A percentile compares a stretch with the other conserved stretches of the same genome.
phyloP scores from a whole-genome alignment of 2,329 filamentous ascomycete species.

The Teratosphaeriaceae sp. region DNA sequence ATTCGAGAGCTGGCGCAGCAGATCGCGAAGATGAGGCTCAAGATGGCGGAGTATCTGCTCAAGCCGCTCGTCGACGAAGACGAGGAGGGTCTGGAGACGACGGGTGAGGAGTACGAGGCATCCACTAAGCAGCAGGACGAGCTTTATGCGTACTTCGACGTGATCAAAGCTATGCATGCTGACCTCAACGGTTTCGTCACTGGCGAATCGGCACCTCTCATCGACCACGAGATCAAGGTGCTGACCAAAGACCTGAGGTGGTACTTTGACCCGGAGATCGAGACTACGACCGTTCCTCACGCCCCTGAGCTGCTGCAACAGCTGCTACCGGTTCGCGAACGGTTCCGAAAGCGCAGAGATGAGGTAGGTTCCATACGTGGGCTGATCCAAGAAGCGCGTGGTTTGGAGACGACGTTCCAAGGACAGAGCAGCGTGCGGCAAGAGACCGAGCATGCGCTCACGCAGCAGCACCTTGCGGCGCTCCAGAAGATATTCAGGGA shows the following conservation, averaged over 20 bases:
- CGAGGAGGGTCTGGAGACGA: constrained; percentile 59
- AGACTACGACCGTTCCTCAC: constrained; percentile 51
- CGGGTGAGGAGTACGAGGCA: constrained; percentile 83
- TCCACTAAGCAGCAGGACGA: constrained; percentile 85
- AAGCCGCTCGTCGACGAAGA: constrained; percentile 79
- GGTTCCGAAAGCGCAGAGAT: constrained; percentile 44
- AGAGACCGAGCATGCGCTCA: constrained; percentile 57
- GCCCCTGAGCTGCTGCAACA: constrained; percentile 58
- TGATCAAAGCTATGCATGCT: constrained; percentile 65
- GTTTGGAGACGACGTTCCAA: constrained; percentile 53
- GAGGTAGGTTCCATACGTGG: constrained; percentile 61
- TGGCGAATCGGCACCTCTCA: constrained; percentile 68
- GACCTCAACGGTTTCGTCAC: constrained; percentile 73
- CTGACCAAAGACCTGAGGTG: constrained; percentile 16
- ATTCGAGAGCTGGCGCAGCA: constrained; percentile 67
- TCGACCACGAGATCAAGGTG: constrained; percentile 63
- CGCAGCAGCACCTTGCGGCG: constrained; percentile 55
- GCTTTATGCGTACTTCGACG: constrained; percentile 78
- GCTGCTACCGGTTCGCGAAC: constrained; percentile 40
- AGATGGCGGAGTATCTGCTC: constrained; percentile 64
- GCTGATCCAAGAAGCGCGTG: constrained; percentile 62
- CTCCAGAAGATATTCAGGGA: constrained; percentile 48
- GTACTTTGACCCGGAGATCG: constrained; percentile 47
- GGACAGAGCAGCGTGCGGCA: constrained; percentile 51
- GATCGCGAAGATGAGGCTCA: constrained; percentile 68